Evolutionary conservation across 2,329 filamentous ascomycete genomes (phyloP).

Genomic region (Geosmithia morbida): DNA sequence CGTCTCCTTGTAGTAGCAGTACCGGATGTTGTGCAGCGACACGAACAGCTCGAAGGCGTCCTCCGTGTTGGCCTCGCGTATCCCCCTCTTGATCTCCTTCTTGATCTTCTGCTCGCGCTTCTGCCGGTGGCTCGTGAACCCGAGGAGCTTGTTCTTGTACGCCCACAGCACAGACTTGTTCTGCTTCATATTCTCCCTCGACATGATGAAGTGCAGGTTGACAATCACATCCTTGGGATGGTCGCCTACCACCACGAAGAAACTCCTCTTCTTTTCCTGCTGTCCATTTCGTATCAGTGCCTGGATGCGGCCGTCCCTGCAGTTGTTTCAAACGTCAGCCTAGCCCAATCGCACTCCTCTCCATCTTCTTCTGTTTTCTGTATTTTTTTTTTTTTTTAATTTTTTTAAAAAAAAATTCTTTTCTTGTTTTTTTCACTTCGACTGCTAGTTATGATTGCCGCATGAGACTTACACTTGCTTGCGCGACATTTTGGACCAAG

Average conservation of each 20-base stretch:
- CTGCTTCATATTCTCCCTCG: conserved; percentile 77
- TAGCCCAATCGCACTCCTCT: neutral
- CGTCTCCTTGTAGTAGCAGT: conserved; percentile 99
- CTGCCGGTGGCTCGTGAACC: conserved; percentile 91
- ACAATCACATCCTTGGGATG: conserved; percentile 94
- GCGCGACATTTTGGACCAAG: conserved; percentile 36
- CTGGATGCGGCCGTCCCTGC: conserved; percentile 75
- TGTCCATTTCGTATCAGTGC: conserved; percentile 84
- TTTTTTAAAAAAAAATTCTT: too few species aligned
- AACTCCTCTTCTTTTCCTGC: conserved; percentile 93
- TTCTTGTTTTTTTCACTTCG: too few species aligned
- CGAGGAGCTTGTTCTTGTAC: conserved; percentile 94
- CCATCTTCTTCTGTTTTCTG: too few species aligned
- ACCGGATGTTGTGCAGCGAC: conserved; percentile 90
- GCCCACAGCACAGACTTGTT: conserved; percentile 92
- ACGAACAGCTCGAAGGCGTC: conserved; percentile 97
- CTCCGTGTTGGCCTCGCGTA: conserved; percentile 80
- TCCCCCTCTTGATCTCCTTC: conserved; percentile 91
- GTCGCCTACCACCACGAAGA: conserved; percentile 91
- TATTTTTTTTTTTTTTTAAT: neutral
- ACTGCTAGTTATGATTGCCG: too few species aligned
- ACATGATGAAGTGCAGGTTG: conserved; percentile 82
- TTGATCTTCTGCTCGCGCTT: conserved; percentile 98
- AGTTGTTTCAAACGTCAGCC: neutral
- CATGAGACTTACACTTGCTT: conserved; percentile 33